Evolutionary conservation across 345 rosid species (phyloP).

Genomic region (Eucalyptus microcorys): DNA sequence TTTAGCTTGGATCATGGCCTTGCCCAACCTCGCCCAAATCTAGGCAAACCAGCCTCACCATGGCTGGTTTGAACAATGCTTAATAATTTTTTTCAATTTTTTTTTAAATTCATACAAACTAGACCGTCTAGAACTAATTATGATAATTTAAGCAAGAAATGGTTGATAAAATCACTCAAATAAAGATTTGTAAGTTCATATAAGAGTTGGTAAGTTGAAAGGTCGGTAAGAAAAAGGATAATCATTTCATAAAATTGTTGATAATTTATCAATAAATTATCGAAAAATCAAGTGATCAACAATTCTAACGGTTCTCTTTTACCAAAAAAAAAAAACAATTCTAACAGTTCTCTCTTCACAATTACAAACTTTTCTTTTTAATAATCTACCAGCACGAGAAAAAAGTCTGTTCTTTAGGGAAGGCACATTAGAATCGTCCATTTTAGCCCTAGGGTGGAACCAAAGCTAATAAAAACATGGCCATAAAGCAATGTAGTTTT

Average conservation of each 20-base stretch:
- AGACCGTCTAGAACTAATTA: too few relatives aligned
- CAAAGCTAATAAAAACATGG: neutral
- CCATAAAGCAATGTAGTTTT: neutral
- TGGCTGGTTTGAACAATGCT: too few relatives aligned
- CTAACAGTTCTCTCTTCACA: neutral
- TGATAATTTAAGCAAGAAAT: neutral
- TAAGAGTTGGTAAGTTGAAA: neutral
- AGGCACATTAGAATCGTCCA: neutral
- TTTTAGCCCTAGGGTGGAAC: neutral
- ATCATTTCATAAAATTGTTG: neutral
- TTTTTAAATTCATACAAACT: too few relatives aligned
- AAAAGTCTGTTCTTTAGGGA: too few relatives aligned
- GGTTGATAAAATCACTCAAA: neutral
- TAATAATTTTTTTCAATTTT: too few relatives aligned
- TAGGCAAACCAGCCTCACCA: too few relatives aligned
- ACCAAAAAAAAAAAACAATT: too few relatives aligned
- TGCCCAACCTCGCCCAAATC: too few relatives aligned
- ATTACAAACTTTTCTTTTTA: neutral
- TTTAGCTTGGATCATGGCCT: too few relatives aligned
- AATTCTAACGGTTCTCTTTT: too few relatives aligned
- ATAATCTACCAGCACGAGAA: neutral
- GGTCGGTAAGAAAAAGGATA: neutral
- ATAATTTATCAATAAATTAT: too few relatives aligned
- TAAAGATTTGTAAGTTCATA: neutral
- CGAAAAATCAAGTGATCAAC: neutral